Evolutionary conservation across 2,329 filamentous ascomycete species (phyloP).

Genomic region (Cytospora chrysosperma): DNA sequence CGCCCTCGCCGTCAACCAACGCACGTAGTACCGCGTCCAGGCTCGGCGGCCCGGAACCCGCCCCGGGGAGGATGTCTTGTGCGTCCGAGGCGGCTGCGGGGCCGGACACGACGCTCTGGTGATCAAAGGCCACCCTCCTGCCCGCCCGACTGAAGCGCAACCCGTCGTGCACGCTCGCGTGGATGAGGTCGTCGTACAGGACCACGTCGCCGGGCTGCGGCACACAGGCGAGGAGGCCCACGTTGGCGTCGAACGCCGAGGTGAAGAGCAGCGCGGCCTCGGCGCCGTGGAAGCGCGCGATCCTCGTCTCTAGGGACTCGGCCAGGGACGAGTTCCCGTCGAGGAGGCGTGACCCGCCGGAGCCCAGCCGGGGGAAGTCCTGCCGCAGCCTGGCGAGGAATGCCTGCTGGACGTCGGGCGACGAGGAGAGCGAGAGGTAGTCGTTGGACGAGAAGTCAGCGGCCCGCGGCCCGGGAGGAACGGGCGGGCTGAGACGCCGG

Average conservation of each 20-base stretch:
- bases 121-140: conserved; percentile 50
- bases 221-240: conserved; percentile 59
- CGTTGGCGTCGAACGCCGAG: conserved; percentile 66
- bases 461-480: not conserved
- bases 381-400: conserved; percentile 51
- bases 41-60: conserved; percentile 3
- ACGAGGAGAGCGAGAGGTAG: conserved; percentile 71
- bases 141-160: conserved; percentile 64
- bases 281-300: conserved; percentile 49
- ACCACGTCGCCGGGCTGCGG: conserved; percentile 62
- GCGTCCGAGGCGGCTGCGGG: not conserved
- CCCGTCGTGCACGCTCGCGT: conserved; percentile 77
- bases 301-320: conserved; percentile 45
- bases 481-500: conserved; percentile 1
- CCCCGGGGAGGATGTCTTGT: not conserved
- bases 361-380: conserved; percentile 39
- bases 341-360: conserved; percentile 52
- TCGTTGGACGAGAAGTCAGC: conserved; percentile 74
- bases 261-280: conserved; percentile 51
- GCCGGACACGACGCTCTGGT: conserved; percentile 47
- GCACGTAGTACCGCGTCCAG: conserved; percentile 33
- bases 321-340: conserved; percentile 50
- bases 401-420: conserved; percentile 54
- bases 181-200: conserved; percentile 72
- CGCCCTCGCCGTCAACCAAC: conserved; percentile 36